Base-by-base conservation (phyloP, 2,329 filamentous ascomycete genomes). In the Teratosphaeria epicoccoides region DNA sequence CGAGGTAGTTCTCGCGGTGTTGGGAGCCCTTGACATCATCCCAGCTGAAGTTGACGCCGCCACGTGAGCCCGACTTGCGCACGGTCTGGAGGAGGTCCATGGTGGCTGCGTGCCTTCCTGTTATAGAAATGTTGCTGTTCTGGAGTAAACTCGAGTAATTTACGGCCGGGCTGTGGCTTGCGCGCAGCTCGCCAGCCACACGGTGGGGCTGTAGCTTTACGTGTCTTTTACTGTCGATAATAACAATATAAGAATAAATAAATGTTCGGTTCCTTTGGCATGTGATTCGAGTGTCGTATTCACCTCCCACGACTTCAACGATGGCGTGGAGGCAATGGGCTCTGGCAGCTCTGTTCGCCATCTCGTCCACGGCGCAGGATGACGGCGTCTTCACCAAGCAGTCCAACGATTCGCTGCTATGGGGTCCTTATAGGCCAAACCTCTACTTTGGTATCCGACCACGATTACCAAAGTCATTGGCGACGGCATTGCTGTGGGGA, bases 81-180 rank as follows among this genome's bases (percentile, higher is more conserved):
- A 98, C 85, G 43, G 87, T 88, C 54, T 90, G 87, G 50, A 97
- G 82, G 51, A 98, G 80, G 78, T 98, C 93, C 93, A 98, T 96
- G 52, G 24, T 71, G 47, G 44, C 43, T 7, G 12, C 10, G 17
- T 25, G 23, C 12, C 4, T n/a, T 24, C 24, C 33, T 43, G 10
- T 45, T 10, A 6, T 40, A n/a, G n/a, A n/a, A 22, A 43, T 49
- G 33, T 26, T n/a, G 6, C 17, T 6, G 47, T 26, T 24, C 6
- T 26, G 24, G 10, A 9, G 10, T 45, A 10, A 11, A 45, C 12
- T 10, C 20, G 43, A n/a, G 48, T 6, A 49, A 44, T 22, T 49
- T 46, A 14, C 17, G 26, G 9, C 12, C 26, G 6, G 12, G n/a
- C n/a, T 40, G 33, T 40, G 33, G 33, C 33, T 40, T 40, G 33